Conservation (phyloP, 2,329 filamentous ascomycete species). For the Coleophoma cylindrospora region DNA sequence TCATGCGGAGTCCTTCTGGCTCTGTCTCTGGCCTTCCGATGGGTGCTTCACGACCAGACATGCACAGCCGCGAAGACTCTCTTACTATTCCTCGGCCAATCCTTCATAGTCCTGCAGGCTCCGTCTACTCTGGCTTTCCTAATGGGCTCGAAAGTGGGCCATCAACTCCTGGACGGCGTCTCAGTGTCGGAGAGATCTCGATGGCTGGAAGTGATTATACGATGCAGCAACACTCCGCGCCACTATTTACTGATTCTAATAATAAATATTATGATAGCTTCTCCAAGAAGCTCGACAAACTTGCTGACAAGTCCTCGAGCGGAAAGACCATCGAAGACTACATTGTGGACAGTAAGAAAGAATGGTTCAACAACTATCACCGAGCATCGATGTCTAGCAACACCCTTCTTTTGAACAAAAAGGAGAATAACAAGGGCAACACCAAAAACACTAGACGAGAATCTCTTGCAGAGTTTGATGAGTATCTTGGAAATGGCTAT, state of each 20-base stretch:
- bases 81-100: background rate
- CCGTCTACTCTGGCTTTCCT: background rate
- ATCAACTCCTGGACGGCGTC: background rate
- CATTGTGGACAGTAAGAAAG: constrained; percentile 59
- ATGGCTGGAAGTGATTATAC: constrained; percentile 55
- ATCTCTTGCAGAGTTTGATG: background rate
- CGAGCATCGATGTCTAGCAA: constrained; percentile 31
- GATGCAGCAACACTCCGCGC: constrained; percentile 59
- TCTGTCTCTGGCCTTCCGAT: background rate
- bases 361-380: constrained; percentile 56
- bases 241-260: constrained; percentile 60
- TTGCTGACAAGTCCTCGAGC: constrained; percentile 49
- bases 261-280: constrained; percentile 56
- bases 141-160: background rate
- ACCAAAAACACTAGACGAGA: constrained; percentile 45
- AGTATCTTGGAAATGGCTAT: constrained; percentile 38
- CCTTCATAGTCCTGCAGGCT: background rate
- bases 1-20: background rate
- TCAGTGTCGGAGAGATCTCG: background rate
- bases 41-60: background rate
- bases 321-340: constrained; percentile 57
- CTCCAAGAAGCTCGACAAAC: constrained; percentile 46
- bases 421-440: background rate
- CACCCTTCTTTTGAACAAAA: background rate
- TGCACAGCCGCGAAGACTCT: background rate